Percentiles rank a stretch among this genome's conserved stretches.
Evolutionary conservation across 805 yeast species (phyloP).

Genomic region (Yamadazyma nakazawae): DNA sequence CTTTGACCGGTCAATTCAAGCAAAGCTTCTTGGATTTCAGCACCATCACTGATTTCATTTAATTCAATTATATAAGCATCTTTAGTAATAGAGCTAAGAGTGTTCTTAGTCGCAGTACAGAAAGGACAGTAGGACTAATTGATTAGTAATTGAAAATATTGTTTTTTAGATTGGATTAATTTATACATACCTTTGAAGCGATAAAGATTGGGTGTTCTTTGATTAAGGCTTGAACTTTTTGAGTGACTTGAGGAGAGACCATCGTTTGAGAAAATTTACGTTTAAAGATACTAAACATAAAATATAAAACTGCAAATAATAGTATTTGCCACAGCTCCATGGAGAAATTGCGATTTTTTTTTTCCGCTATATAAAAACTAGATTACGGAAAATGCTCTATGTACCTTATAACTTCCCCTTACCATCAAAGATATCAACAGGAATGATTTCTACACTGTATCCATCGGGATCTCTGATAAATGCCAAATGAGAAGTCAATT

Average conservation of each 20-base stretch:
- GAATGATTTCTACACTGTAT: slow-evolving; percentile 68
- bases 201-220: slow-evolving; percentile 65
- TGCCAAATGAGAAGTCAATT: slow-evolving; percentile 54
- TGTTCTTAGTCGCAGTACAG: slow-evolving; percentile 41
- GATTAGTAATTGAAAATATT: slow-evolving; percentile 12
- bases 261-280: slow-evolving; percentile 22
- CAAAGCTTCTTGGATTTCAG: slow-evolving; percentile 77
- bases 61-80: slow-evolving; percentile 56
- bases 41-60: slow-evolving; percentile 63
- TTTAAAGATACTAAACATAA: slow-evolving; percentile 9
- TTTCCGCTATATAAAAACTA: neutral
- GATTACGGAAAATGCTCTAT: neutral
- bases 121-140: slow-evolving; percentile 42
- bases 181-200: slow-evolving; percentile 66
- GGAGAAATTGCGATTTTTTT: no score
- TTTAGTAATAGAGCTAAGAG: slow-evolving; percentile 36
- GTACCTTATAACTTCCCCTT: slow-evolving; percentile 3
- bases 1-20: slow-evolving; percentile 78
- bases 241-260: slow-evolving; percentile 57
- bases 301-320: neutral
- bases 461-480: slow-evolving; percentile 88
- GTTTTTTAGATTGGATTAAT: neutral
- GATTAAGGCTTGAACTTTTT: slow-evolving; percentile 63
- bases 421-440: slow-evolving; percentile 4
- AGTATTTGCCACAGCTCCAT: no score